These are phyloP conservation scores for Neonectria neomacrospora DNA, from an alignment of 2,329 filamentous ascomycete species.

Conservation along the genomic window DNA sequence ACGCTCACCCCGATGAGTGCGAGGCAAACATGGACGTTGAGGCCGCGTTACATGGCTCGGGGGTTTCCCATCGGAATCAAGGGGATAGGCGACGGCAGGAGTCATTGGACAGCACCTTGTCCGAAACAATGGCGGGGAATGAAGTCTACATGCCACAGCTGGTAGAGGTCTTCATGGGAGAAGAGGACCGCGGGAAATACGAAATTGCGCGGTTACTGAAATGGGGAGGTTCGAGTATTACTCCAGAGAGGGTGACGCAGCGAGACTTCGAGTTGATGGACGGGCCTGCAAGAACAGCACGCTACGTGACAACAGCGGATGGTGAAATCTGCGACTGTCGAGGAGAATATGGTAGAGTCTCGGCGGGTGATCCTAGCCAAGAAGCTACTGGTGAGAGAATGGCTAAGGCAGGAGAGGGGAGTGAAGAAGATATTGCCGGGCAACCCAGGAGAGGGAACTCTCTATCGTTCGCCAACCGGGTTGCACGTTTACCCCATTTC, in stretches of 20 bases:
- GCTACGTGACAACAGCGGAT: constrained; percentile 6
- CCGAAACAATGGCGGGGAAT: constrained; percentile 64
- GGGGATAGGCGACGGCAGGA: constrained; percentile 51
- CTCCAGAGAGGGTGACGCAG: not conserved
- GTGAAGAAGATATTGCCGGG: not conserved
- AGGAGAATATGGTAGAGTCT: constrained; percentile 18
- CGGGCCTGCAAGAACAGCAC: constrained; percentile 23
- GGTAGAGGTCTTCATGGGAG: constrained; percentile 81
- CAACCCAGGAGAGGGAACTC: constrained; percentile 7
- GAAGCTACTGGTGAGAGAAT: constrained; percentile 6
- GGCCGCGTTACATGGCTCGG: constrained; percentile 14
- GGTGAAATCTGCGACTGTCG: not conserved
- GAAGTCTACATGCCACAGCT: constrained; percentile 74
- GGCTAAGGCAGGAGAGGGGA: not conserved
- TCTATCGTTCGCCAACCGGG: constrained; percentile 36
- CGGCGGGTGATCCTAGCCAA: constrained; percentile 6
- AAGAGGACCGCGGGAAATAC: constrained; percentile 80
- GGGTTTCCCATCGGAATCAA: not conserved
- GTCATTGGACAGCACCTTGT: constrained; percentile 75
- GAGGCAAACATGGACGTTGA: constrained; percentile 43
- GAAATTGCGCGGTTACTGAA: constrained; percentile 64
- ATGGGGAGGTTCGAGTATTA: constrained; percentile 7
- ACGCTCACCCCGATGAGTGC: constrained; percentile 74
- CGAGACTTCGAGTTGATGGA: not conserved
- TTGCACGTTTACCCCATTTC: constrained; percentile 22